Percentiles rank a stretch among this genome's conserved stretches.
phyloP scores from a whole-genome alignment of 352 stramenopile genomes.

The Phytophthora syringae region DNA sequence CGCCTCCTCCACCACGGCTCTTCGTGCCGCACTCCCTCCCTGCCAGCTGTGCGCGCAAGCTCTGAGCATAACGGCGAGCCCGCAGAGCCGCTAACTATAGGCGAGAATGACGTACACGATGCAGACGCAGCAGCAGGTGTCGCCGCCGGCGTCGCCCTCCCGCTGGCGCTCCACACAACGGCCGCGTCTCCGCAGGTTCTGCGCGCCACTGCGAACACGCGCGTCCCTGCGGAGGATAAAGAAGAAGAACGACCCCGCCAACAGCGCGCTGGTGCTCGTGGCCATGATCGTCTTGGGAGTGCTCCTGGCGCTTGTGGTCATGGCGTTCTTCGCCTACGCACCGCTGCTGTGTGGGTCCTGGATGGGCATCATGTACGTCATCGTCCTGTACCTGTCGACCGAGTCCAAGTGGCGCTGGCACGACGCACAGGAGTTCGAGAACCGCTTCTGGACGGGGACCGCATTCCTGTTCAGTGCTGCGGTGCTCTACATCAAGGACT shows the following conservation, averaged over 20 bases:
- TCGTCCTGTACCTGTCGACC: constrained; percentile 81
- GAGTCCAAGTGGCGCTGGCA: constrained; percentile 89
- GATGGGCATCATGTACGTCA: constrained; percentile 84
- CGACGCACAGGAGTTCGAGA: constrained; percentile 95
- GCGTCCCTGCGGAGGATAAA: constrained; percentile 5
- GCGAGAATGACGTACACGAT: constrained; percentile 43
- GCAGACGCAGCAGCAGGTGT: constrained; percentile 37
- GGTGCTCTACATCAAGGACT: constrained; percentile 96
- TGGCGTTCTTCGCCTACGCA: constrained; percentile 86
- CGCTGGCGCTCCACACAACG: constrained; percentile 29
- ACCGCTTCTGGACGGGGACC: constrained; percentile 97
- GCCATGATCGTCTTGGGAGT: constrained; percentile 72
- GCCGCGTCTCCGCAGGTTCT: too few species aligned
- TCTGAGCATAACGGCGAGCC: too few species aligned
- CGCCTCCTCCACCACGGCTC: too few species aligned
- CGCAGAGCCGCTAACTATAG: constrained; percentile 4
- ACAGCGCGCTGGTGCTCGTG: constrained; percentile 75
- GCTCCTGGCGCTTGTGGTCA: constrained; percentile 68
- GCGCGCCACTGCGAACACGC: too few species aligned
- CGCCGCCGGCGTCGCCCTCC: constrained; percentile 26
- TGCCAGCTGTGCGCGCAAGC: too few species aligned
- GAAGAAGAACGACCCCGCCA: constrained; percentile 49
- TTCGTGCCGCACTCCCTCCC: too few species aligned
- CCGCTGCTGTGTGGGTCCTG: constrained; percentile 82
- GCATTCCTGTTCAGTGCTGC: constrained; percentile 92